Evolutionary conservation across 1,139 yeast species (phyloP).

Genomic region (Blastobotrys indianensis): DNA sequence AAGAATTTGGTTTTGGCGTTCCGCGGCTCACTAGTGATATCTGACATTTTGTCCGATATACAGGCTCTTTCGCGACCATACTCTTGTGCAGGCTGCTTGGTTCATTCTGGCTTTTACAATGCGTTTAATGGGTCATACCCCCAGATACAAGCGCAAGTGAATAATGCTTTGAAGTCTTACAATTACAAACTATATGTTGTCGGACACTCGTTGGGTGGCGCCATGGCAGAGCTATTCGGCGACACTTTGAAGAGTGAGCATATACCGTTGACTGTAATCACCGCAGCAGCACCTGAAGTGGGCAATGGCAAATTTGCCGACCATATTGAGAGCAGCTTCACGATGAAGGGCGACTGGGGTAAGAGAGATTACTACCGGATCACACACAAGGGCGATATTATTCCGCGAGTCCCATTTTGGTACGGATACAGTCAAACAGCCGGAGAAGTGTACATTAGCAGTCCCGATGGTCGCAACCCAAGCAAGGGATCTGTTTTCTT

Average conservation of each 20-base stretch:
- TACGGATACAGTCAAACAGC: not conserved
- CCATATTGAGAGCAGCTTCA: conserved; percentile 2
- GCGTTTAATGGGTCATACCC: not conserved
- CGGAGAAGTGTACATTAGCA: conserved; percentile 4
- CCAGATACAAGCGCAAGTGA: not conserved
- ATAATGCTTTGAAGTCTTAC: not conserved
- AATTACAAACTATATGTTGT: conserved; percentile 1
- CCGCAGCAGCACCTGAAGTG: conserved; percentile 4
- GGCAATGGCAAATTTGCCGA: conserved; percentile 3
- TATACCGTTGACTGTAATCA: conserved; percentile 2
- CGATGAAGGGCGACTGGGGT: not conserved
- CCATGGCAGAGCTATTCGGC: conserved; percentile 6
- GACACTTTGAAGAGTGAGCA: not conserved
- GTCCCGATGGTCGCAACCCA: not conserved
- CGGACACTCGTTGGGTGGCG: conserved; percentile 10
- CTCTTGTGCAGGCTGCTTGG: not conserved
- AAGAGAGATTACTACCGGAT: conserved; percentile 4
- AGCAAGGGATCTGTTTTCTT: not conserved
- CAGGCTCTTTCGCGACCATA: not conserved
- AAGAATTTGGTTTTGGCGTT: conserved; percentile 5
- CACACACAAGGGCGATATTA: conserved; percentile 7
- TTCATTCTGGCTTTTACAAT: conserved; percentile 4
- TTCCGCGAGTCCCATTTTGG: not conserved
- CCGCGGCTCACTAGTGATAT: not conserved
- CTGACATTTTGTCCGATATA: conserved; percentile 1